Percentiles rank a stretch among this genome's conserved stretches.
These are phyloP conservation scores for Puccinia polysora DNA, from an alignment of 1,284 basidiomycete species.

Conservation along the genomic window DNA sequence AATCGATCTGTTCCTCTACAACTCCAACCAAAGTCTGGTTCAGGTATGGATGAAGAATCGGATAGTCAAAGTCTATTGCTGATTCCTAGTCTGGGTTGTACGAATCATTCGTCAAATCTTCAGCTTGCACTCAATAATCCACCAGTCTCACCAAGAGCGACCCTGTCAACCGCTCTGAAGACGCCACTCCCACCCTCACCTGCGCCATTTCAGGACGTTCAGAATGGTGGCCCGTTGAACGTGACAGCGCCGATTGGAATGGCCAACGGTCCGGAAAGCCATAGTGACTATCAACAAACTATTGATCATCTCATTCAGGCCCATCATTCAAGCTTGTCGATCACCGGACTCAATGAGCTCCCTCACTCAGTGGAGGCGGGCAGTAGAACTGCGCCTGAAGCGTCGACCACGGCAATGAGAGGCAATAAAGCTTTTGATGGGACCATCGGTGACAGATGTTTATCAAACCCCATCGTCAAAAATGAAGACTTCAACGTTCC, in stretches of 20 bases:
- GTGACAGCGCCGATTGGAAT: background rate
- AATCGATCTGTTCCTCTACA: constrained; percentile 4
- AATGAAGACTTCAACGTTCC: too few species aligned
- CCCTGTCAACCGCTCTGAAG: constrained; percentile 8
- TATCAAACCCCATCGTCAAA: too few species aligned
- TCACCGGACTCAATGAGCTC: background rate
- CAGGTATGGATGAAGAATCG: too few species aligned
- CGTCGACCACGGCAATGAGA: too few species aligned
- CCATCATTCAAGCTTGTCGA: background rate
- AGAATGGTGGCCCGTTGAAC: background rate
- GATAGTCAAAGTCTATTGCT: background rate
- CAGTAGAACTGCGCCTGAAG: too few species aligned
- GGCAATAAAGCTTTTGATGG: too few species aligned
- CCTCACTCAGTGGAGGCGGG: too few species aligned
- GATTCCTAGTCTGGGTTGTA: background rate
- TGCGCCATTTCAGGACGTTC: constrained; percentile 4
- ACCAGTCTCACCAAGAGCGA: constrained; percentile 6
- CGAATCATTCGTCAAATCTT: background rate
- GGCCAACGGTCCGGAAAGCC: background rate
- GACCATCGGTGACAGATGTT: too few species aligned
- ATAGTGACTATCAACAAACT: background rate
- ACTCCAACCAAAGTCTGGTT: background rate
- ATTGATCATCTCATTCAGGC: background rate
- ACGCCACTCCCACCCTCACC: constrained; percentile 31
- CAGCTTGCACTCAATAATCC: background rate